phyloP scores from a whole-genome alignment of 768 basidiomycete genomes.

The Panaeolus papilionaceus region DNA sequence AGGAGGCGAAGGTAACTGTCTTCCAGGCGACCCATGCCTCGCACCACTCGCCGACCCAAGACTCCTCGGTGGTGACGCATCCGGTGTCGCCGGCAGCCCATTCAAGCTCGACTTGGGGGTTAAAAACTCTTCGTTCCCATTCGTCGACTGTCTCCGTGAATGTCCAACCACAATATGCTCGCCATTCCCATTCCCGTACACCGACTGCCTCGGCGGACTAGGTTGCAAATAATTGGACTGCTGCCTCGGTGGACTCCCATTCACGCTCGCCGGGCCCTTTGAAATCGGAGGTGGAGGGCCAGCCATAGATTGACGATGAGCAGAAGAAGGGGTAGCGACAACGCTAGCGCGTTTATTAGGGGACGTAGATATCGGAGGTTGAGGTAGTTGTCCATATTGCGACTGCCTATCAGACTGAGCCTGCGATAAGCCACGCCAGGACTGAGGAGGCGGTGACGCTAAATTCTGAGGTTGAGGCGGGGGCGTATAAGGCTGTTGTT shows the following conservation, averaged over 20 bases:
- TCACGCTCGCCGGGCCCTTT: background rate
- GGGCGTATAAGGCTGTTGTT: background rate
- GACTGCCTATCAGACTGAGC: background rate
- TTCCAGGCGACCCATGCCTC: constrained; percentile 2
- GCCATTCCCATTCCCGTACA: constrained; percentile 3
- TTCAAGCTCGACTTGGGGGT: constrained; percentile 2
- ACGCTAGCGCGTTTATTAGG: background rate
- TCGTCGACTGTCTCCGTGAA: background rate
- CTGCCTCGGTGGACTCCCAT: constrained; percentile 3
- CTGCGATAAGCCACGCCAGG: background rate
- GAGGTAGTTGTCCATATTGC: background rate
- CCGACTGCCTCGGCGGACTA: background rate
- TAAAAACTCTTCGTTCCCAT: constrained; percentile 5
- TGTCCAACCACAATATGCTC: background rate
- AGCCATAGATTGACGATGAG: background rate
- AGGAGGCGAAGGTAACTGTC: constrained; percentile 3
- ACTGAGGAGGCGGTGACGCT: background rate
- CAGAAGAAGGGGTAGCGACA: background rate
- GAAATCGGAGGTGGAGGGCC: background rate
- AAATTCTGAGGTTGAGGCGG: background rate
- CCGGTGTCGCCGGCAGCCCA: constrained; percentile 5
- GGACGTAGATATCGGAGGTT: background rate
- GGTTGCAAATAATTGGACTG: background rate
- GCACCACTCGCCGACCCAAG: background rate
- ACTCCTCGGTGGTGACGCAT: constrained; percentile 9